Evolutionary conservation across 2,329 filamentous ascomycete genomes (phyloP).

Genomic region (Neofusicoccum parvum): DNA sequence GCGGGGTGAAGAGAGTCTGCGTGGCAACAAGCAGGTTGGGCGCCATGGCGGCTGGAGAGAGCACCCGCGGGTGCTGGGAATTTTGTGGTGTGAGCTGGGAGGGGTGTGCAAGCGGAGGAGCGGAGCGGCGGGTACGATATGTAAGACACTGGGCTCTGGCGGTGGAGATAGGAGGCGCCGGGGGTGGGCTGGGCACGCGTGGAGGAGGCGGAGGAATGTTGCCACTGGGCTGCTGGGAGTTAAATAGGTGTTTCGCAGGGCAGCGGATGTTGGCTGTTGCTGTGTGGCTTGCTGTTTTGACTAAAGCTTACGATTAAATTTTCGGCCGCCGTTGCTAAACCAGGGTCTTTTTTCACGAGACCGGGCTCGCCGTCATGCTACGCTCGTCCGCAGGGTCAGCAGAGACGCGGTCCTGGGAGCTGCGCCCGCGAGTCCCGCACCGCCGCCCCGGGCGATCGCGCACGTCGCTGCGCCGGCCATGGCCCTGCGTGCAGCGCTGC

Average conservation of each 20-base stretch:
- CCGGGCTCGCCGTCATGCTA: slow-evolving; percentile 11
- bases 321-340: slow-evolving; percentile 11
- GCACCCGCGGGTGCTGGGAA: slow-evolving; percentile 1
- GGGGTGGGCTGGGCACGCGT: background rate
- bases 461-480: background rate
- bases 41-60: slow-evolving; percentile 41
- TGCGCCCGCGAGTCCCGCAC: background rate
- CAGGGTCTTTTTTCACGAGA: slow-evolving; percentile 16
- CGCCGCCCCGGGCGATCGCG: background rate
- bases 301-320: slow-evolving; percentile 19
- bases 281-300: slow-evolving; percentile 17
- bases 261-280: slow-evolving; percentile 11
- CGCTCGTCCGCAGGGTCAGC: background rate
- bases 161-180: slow-evolving; percentile 14
- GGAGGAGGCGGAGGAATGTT: background rate
- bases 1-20: slow-evolving; percentile 51
- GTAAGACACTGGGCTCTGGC: background rate
- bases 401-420: background rate
- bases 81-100: slow-evolving; percentile 9
- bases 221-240: background rate
- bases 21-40: slow-evolving; percentile 55
- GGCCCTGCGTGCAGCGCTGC: background rate
- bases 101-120: background rate
- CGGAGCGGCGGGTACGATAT: background rate
- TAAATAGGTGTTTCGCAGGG: slow-evolving; percentile 12